Conservation (phyloP, 352 stramenopile genomes). For the Phytophthora constricta region DNA sequence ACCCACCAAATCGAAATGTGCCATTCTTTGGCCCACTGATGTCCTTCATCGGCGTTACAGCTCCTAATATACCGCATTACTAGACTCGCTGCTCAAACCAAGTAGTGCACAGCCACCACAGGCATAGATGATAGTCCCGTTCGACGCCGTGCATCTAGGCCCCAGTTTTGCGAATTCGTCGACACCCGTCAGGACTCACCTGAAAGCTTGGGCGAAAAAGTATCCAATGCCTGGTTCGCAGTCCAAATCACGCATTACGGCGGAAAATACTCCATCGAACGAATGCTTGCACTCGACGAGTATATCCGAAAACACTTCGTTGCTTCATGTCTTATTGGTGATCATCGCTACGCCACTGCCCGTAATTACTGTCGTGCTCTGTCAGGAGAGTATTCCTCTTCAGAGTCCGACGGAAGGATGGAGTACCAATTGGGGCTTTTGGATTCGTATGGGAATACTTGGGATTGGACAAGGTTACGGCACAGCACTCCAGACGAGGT, state of each 20-base stretch:
- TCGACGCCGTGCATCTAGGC: no score
- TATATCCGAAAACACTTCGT: conserved; percentile 11
- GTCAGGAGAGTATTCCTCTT: conserved; percentile 11
- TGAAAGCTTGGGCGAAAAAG: background rate
- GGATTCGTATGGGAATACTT: conserved; percentile 9
- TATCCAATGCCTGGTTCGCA: conserved; percentile 1
- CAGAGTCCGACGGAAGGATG: conserved; percentile 8
- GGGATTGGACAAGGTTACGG: conserved; percentile 6
- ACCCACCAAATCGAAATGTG: no score
- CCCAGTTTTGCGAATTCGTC: no score
- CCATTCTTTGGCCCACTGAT: no score
- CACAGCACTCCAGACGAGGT: background rate
- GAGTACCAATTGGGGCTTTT: conserved; percentile 12
- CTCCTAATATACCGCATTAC: no score
- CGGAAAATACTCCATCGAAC: conserved; percentile 21
- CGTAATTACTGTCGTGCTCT: background rate
- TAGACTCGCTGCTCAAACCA: no score
- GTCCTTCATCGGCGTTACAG: no score
- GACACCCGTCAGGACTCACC: no score
- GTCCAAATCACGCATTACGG: conserved; percentile 17
- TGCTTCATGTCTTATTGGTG: conserved; percentile 2
- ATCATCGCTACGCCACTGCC: background rate
- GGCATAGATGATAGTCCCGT: no score
- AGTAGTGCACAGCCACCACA: no score
- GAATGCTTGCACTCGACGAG: conserved; percentile 19